Evolutionary conservation across 257 asterid genomes (phyloP).

Genomic region (Cruciata laevipes): DNA sequence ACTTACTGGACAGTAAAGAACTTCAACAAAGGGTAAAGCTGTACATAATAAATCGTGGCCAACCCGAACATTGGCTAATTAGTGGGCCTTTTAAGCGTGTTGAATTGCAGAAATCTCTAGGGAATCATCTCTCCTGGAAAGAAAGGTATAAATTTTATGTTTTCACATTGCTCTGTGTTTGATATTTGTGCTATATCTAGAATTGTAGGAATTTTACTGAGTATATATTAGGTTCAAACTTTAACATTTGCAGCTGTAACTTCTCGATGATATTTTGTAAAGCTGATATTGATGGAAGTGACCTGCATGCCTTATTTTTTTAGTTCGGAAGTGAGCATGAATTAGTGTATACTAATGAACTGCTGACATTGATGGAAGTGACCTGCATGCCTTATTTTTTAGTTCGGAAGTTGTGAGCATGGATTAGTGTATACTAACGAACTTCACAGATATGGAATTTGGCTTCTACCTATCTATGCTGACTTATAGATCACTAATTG

Average conservation of each 20-base stretch:
- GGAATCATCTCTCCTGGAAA: constrained; percentile 89
- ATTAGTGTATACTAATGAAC: not conserved
- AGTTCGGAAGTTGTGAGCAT: not conserved
- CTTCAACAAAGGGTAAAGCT: constrained; percentile 81
- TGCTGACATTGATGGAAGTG: not conserved
- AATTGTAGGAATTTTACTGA: not conserved
- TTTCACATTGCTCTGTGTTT: not conserved
- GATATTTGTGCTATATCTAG: not conserved
- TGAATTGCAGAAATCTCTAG: constrained; percentile 89
- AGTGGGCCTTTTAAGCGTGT: constrained; percentile 77
- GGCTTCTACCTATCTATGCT: not conserved
- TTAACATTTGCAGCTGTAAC: not conserved
- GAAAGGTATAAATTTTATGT: constrained; percentile 58
- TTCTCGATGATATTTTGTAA: not conserved
- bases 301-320: not conserved
- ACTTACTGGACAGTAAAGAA: constrained; percentile 85
- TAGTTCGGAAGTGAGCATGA: not conserved
- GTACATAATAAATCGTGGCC: constrained; percentile 72
- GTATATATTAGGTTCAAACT: not conserved
- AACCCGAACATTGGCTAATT: constrained; percentile 91
- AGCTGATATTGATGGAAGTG: not conserved
- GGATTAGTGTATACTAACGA: too few relatives aligned
- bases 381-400: not conserved
- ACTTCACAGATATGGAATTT: not conserved
- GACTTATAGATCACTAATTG: not conserved